A percentile compares a stretch with the other conserved stretches of the same genome.
These are phyloP conservation scores for Clitopilus passeckerianus DNA, from an alignment of 768 basidiomycete genomes.

Conservation along the genomic window DNA sequence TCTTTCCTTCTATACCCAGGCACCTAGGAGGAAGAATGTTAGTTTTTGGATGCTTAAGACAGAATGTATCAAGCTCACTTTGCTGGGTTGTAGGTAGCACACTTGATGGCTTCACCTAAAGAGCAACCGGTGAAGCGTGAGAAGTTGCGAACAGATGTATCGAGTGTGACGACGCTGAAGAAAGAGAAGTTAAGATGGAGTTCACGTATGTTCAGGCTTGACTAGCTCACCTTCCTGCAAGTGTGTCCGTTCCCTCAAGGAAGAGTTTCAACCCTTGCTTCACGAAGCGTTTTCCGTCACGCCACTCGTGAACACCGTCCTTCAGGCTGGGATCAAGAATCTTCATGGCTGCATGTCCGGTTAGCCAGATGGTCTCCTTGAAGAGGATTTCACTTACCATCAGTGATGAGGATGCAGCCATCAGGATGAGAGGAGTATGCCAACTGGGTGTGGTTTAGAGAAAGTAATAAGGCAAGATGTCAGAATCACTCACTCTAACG, in stretches of 20 bases:
- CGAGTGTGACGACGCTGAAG: slow-evolving; percentile 70
- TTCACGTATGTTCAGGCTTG: background rate
- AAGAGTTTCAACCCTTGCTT: slow-evolving; percentile 80
- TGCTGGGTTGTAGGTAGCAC: slow-evolving; percentile 83
- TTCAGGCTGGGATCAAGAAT: slow-evolving; percentile 80
- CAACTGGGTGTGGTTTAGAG: slow-evolving; percentile 38
- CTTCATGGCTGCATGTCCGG: slow-evolving; percentile 60
- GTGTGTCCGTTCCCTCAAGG: slow-evolving; percentile 80
- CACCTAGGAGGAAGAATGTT: slow-evolving; percentile 49
- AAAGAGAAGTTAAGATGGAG: background rate
- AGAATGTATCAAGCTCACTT: slow-evolving; percentile 37
- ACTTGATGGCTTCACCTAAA: slow-evolving; percentile 78
- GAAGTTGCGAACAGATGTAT: slow-evolving; percentile 85
- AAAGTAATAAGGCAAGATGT: background rate
- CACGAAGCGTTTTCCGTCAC: slow-evolving; percentile 73
- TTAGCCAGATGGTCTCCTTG: background rate
- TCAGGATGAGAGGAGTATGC: slow-evolving; percentile 82
- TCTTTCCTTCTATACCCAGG: slow-evolving; percentile 72
- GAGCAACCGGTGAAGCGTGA: slow-evolving; percentile 80
- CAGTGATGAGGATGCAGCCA: slow-evolving; percentile 85
- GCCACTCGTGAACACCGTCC: slow-evolving; percentile 87
- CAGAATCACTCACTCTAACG: slow-evolving; percentile 55
- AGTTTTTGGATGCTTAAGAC: background rate
- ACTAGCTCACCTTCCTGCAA: slow-evolving; percentile 73
- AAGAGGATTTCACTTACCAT: slow-evolving; percentile 47